Percentiles rank a stretch among this genome's conserved stretches.
These are phyloP conservation scores for Adansonia digitata DNA, from an alignment of 345 rosid genomes.

Conservation along the genomic window DNA sequence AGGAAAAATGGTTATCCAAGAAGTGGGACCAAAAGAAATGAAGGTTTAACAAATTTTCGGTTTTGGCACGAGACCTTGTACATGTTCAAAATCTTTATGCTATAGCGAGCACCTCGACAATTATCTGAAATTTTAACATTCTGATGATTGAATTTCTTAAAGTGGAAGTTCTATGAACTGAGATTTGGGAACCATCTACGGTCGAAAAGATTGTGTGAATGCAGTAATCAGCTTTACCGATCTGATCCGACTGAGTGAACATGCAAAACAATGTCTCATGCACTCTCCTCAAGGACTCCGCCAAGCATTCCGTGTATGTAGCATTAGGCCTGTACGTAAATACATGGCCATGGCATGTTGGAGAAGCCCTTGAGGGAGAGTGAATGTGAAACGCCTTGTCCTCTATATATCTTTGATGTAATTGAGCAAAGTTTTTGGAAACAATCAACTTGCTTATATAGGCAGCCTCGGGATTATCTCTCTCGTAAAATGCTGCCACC, in stretches of 20 bases:
- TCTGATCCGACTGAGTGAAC: background rate
- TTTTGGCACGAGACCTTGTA: too few relatives aligned
- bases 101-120: too few relatives aligned
- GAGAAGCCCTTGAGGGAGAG: slow-evolving; percentile 9
- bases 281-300: background rate
- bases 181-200: background rate
- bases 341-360: background rate
- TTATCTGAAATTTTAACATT: background rate
- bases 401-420: background rate
- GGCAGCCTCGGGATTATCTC: slow-evolving; percentile 4
- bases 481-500: background rate
- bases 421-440: background rate
- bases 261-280: background rate
- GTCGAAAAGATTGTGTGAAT: background rate
- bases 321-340: background rate
- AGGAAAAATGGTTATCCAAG: too few relatives aligned
- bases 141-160: background rate
- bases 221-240: background rate
- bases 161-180: background rate
- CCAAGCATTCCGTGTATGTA: background rate
- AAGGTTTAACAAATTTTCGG: too few relatives aligned
- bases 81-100: too few relatives aligned
- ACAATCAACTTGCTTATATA: background rate
- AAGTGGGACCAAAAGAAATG: too few relatives aligned
- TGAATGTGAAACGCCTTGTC: slow-evolving; percentile 1